Evolutionary conservation across 495 filamentous ascomycete species (phyloP), one percentile per base, ranked within the genome.

Genomic region (Melanomma pulvis-pyrius): DNA sequence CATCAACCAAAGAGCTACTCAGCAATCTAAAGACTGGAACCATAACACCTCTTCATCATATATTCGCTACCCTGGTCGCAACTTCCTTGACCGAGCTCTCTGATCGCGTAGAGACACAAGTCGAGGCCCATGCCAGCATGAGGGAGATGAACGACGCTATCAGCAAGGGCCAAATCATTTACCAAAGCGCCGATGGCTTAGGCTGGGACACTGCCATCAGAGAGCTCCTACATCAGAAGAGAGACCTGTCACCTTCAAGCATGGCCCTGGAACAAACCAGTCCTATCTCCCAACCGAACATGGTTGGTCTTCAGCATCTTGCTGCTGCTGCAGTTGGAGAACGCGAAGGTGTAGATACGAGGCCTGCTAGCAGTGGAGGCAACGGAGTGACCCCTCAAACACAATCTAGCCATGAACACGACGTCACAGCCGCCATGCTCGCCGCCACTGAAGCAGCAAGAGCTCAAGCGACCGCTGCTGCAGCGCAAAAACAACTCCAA

Each of bases 311-410:
- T 1, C 69, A 71, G 30, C 69, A 71, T 44, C 65, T 71, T 15
- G 69, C 69, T 19, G 69, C 69, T 4, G 69, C 69, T 22, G 69
- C 69, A 15, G 69, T 71, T 3, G 68, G 68, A 21, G 69, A 71
- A 51, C 69, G 69, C 12, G 69, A 65, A n/a, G 61, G 69, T 41
- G 29, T 56, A 11, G 69, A 71, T 19, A 44, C 60, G n/a, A 36
- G 64, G 47, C 65, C 69, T 19, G 41, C 55, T 0, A 71, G 59
- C 52, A 68, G 65, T 49, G 51, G 59, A 11, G 69, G 59, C 21
- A 68, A 60, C 25, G 65, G 59, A n/a, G 26, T 34, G 13, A 15
- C 25, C 25, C n/a, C 54, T 8, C 30, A 17, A 36, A 34, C 47
- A 21, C 47, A 24, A 51, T 46, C 48, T 19, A 41, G 54, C 24